Evolutionary conservation across 2,329 filamentous ascomycete species (phyloP).

Genomic region (Epichloe elymi): DNA sequence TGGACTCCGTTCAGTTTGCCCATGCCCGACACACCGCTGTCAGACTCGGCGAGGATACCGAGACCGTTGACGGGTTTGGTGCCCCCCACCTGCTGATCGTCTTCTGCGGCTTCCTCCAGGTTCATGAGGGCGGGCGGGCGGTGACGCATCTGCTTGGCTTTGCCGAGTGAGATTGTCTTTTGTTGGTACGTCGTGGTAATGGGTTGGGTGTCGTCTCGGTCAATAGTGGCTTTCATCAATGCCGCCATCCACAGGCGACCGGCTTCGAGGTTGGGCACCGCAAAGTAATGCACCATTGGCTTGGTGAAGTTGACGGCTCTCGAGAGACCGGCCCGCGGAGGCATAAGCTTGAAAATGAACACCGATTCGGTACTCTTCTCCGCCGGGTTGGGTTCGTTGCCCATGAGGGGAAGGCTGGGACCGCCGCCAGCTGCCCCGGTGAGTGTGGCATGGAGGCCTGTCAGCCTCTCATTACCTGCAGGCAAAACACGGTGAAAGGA

Average conservation of each 20-base stretch:
- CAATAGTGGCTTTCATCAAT: conserved; percentile 96
- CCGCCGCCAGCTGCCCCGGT: conserved; percentile 60
- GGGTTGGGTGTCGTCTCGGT: conserved; percentile 67
- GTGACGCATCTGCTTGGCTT: conserved; percentile 77
- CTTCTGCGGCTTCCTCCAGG: conserved; percentile 31
- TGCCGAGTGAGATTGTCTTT: conserved; percentile 85
- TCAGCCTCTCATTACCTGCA: conserved; percentile 81
- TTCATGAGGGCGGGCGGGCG: conserved; percentile 81
- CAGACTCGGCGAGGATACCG: conserved; percentile 30
- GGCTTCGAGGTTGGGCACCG: conserved; percentile 77
- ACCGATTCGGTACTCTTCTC: conserved; percentile 52
- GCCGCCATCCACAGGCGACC: conserved; percentile 97
- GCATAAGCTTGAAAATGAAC: conserved; percentile 97
- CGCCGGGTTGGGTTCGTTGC: conserved; percentile 24
- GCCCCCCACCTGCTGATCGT: conserved; percentile 10
- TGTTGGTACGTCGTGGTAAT: conserved; percentile 92
- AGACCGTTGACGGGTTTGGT: conserved; percentile 22
- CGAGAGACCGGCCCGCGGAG: conserved; percentile 74
- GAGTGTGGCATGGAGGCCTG: conserved; percentile 79
- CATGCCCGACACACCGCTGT: conserved; percentile 30
- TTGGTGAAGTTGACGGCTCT: conserved; percentile 95
- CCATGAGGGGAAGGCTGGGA: conserved; percentile 42
- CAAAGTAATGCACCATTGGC: conserved; percentile 94
- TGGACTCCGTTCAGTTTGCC: conserved; percentile 24
- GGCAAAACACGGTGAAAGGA: conserved; percentile 94